These are phyloP conservation scores for Boletus rex-veris DNA, from an alignment of 768 basidiomycete species.

Conservation along the genomic window DNA sequence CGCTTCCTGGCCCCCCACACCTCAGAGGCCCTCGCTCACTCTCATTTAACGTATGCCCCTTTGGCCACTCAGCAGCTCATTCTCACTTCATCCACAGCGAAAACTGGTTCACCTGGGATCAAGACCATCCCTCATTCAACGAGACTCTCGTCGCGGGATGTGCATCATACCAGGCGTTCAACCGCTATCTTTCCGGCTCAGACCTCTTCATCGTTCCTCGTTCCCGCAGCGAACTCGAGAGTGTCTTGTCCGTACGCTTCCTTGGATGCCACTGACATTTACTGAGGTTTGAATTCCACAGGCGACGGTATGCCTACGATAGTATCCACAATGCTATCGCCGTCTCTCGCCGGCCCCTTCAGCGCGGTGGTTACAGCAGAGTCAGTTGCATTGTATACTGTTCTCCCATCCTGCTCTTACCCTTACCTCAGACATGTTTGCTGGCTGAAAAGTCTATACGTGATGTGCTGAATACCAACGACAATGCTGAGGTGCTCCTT, in stretches of 20 bases:
- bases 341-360: constrained; percentile 58
- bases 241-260: constrained; percentile 53
- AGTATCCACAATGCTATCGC: constrained; percentile 80
- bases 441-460: constrained; percentile 69
- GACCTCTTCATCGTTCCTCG: constrained; percentile 72
- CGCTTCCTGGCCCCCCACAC: constrained; percentile 71
- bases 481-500: constrained; percentile 64
- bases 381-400: constrained; percentile 32
- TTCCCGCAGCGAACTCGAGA: constrained; percentile 63
- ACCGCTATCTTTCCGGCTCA: constrained; percentile 65
- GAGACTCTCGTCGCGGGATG: constrained; percentile 73
- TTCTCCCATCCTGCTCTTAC: background rate
- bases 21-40: constrained; percentile 70
- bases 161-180: constrained; percentile 78
- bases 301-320: constrained; percentile 73
- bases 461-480: constrained; percentile 63
- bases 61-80: background rate
- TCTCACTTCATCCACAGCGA: constrained; percentile 44
- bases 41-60: constrained; percentile 56
- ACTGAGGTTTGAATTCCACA: constrained; percentile 28
- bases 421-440: constrained; percentile 53
- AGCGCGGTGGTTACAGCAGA: constrained; percentile 52
- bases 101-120: constrained; percentile 67
- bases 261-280: background rate
- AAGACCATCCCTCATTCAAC: constrained; percentile 63